A percentile compares a stretch with the other conserved stretches of the same genome.
Evolutionary conservation across 2,329 filamentous ascomycete species (phyloP).

Genomic region (Cladorrhinum sp.): DNA sequence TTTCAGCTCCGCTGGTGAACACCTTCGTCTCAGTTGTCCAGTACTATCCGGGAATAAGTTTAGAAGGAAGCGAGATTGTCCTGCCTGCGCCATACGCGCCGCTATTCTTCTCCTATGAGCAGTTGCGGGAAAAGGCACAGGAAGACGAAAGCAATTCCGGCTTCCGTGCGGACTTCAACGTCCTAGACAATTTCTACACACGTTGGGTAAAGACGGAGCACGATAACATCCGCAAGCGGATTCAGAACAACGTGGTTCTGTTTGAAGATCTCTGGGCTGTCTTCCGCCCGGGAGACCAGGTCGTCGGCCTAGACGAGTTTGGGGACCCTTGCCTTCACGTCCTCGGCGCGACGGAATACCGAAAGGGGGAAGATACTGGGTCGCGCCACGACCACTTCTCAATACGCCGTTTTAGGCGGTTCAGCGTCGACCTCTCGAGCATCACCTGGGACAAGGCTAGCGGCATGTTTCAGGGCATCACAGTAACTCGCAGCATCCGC

Average conservation of each 20-base stretch:
- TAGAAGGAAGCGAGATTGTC: slow-evolving; percentile 3
- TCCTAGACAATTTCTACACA: slow-evolving; percentile 4
- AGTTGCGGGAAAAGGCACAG: not conserved
- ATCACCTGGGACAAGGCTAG: slow-evolving; percentile 2
- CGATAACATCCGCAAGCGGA: slow-evolving; percentile 3
- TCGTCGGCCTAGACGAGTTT: slow-evolving; percentile 1
- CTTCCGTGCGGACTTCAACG: not conserved
- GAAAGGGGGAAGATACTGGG: not conserved
- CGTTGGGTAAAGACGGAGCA: slow-evolving; percentile 1
- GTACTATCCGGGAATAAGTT: slow-evolving; percentile 5
- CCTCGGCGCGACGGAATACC: slow-evolving; percentile 2
- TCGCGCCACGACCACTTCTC: not conserved
- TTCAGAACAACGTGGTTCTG: not conserved
- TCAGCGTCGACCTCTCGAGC: slow-evolving; percentile 3
- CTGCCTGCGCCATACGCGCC: slow-evolving; percentile 2
- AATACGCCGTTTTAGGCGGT: slow-evolving; percentile 1
- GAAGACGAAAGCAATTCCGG: not conserved
- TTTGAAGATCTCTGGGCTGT: slow-evolving; percentile 9
- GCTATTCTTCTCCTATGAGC: slow-evolving; percentile 9
- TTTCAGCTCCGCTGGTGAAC: not conserved
- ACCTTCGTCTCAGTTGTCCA: not conserved
- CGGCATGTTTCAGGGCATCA: slow-evolving; percentile 7
- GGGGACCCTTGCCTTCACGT: slow-evolving; percentile 6
- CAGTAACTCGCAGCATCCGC: slow-evolving; percentile 6
- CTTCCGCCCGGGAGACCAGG: slow-evolving; percentile 2